Evolutionary conservation across 495 filamentous ascomycete genomes (phyloP), one percentile per base, ranked within the genome.

Genomic region (Aspergillus egyptiacus): DNA sequence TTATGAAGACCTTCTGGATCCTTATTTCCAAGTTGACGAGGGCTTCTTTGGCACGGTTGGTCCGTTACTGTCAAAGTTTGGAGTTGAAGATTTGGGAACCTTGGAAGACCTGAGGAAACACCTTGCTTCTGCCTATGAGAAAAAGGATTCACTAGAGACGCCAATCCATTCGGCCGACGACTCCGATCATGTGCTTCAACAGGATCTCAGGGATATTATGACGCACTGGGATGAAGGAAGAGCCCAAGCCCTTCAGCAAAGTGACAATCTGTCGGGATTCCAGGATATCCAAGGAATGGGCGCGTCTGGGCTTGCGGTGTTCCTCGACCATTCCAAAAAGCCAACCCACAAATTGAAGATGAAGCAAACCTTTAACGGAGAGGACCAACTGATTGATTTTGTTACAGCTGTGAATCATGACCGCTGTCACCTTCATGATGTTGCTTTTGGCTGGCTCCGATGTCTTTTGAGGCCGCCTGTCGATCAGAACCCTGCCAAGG

Each of bases 301-400:
- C 72, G 73, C 68, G 68, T 56, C 80, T 67, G 63, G 85, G 59
- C 67, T 91, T 8, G 78, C 84, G 11, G 81, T 86, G 4, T 93
- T 95, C 51, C 74, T 91, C 5, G 87, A 90, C 42, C 82, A 91
- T 57, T 82, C 87, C 1, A 87, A 84, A 45, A 75, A 81, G 10
- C 75, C 77, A 9, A 65, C 74, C 8, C 75, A 75, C 54, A 79
- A 79, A 48, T 58, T 69, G 6, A 58, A 64, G 1, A 63, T 73
- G n/a, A 71, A 70, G 15, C 66, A 78, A 14, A 56, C 64, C 1
- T 78, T 91, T 23, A 66, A 76, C 13, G 80, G 78, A 14, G 69
- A 74, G 6, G 73, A 77, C 30, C 75, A 79, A 2, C 56, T 94
- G 1, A 69, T 71, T 23, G 46, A 47, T 2, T 89, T 89, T 56